Conservation (phyloP, 805 yeast genomes). For the Sugiyamaella valdiviana region DNA sequence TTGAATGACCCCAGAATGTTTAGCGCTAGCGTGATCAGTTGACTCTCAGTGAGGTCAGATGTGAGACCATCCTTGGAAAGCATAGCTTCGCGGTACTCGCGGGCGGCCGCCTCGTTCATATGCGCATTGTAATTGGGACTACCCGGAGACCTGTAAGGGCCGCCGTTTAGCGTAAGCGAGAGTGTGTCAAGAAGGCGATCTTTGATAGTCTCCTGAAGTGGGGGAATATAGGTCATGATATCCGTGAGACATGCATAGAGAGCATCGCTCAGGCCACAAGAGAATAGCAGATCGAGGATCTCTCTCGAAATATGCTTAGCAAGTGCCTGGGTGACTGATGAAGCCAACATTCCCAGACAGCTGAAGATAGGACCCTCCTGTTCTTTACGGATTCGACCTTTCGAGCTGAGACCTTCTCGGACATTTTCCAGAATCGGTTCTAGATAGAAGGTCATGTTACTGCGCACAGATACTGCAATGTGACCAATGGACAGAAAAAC, state of each 20-base stretch:
- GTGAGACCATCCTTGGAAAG: constrained; percentile 60
- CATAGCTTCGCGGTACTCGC: constrained; percentile 70
- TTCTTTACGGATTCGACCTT: constrained; percentile 56
- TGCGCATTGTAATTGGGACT: constrained; percentile 62
- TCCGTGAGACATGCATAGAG: constrained; percentile 70
- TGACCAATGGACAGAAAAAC: constrained; percentile 79
- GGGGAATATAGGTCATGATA: constrained; percentile 68
- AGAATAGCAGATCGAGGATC: constrained; percentile 67
- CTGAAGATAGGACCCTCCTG: constrained; percentile 82
- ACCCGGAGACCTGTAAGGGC: constrained; percentile 76
- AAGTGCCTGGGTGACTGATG: constrained; percentile 87
- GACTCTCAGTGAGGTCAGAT: constrained; percentile 42
- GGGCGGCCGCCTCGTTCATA: constrained; percentile 61
- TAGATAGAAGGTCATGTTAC: constrained; percentile 78
- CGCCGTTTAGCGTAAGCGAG: constrained; percentile 74
- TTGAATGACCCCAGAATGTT: constrained; percentile 69
- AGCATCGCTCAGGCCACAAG: constrained; percentile 77
- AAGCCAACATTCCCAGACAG: constrained; percentile 79
- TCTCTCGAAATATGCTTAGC: constrained; percentile 84
- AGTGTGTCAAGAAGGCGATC: constrained; percentile 63
- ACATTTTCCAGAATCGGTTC: constrained; percentile 82
- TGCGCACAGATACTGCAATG: constrained; percentile 68
- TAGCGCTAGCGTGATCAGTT: constrained; percentile 67
- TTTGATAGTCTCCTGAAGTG: constrained; percentile 66
- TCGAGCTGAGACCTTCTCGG: constrained; percentile 67